phyloP scores from a whole-genome alignment of 1,284 basidiomycete genomes.

The Puccinia coronata region DNA sequence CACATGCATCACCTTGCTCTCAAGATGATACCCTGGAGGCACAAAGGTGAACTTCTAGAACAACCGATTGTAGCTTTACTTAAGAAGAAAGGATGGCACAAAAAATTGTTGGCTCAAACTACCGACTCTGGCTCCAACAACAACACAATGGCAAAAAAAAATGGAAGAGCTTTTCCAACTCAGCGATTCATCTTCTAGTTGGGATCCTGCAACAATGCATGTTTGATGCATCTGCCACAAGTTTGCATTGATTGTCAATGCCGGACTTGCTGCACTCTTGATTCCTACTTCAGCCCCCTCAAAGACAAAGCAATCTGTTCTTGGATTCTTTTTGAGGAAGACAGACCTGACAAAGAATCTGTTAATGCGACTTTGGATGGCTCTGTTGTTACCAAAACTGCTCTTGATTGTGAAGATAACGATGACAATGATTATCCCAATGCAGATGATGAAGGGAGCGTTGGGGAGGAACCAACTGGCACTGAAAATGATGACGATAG shows the following conservation, averaged over 20 bases:
- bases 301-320: constrained; percentile 14
- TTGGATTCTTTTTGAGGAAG: background rate
- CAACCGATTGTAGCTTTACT: background rate
- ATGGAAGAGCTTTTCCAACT: background rate
- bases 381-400: background rate
- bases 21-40: constrained; percentile 1
- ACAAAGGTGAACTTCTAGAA: background rate
- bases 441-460: background rate
- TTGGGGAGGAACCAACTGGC: background rate
- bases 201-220: constrained; percentile 5
- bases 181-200: background rate
- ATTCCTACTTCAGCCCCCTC: background rate
- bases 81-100: background rate
- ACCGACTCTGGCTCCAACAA: constrained; percentile 11
- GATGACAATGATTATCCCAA: background rate
- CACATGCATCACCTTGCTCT: background rate
- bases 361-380: background rate
- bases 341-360: background rate
- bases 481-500: background rate
- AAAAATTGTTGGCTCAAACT: background rate
- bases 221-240: too few species aligned
- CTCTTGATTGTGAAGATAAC: background rate
- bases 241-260: constrained; percentile 4
- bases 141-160: background rate
- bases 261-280: too few species aligned